Conservation (phyloP, 768 basidiomycete species). For the Terana coerulea region DNA sequence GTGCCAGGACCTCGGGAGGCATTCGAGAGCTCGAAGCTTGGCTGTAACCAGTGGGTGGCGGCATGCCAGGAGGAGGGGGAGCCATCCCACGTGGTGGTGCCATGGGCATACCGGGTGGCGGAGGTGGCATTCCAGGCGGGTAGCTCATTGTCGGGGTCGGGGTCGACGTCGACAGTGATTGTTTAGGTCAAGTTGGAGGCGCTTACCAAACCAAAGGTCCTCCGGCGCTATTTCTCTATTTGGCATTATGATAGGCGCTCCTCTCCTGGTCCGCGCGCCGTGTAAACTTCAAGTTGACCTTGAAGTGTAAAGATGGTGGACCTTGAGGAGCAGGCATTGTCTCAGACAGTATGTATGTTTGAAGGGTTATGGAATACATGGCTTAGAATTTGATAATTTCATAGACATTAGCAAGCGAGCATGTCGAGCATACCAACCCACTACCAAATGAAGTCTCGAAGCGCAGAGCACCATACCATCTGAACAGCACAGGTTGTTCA, state of each 20-base stretch:
- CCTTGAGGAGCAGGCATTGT: no score
- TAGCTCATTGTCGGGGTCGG: slow-evolving; percentile 44
- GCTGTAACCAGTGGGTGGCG: slow-evolving; percentile 27
- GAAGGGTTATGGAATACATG: no score
- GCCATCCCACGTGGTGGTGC: slow-evolving; percentile 31
- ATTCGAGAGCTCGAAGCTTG: slow-evolving; percentile 40
- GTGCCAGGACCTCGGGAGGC: slow-evolving; percentile 68
- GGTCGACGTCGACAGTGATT: slow-evolving; percentile 15
- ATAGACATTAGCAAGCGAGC: no score
- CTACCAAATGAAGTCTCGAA: no score
- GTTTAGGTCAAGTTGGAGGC: slow-evolving; percentile 4
- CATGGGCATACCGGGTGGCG: slow-evolving; percentile 39
- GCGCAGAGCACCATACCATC: slow-evolving; percentile 21
- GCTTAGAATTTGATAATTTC: no score
- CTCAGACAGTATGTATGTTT: neutral
- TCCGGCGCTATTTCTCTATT: no score
- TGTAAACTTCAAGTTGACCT: no score
- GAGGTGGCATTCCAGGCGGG: slow-evolving; percentile 51
- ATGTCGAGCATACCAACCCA: no score
- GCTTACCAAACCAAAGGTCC: no score
- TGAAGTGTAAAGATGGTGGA: no score
- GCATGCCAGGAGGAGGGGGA: slow-evolving; percentile 33
- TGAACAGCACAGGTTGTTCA: slow-evolving; percentile 47
- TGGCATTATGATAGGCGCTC: no score
- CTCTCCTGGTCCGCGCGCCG: no score